These are phyloP conservation scores for Earliella scabrosa DNA, from an alignment of 1,284 basidiomycete species.

Conservation along the genomic window DNA sequence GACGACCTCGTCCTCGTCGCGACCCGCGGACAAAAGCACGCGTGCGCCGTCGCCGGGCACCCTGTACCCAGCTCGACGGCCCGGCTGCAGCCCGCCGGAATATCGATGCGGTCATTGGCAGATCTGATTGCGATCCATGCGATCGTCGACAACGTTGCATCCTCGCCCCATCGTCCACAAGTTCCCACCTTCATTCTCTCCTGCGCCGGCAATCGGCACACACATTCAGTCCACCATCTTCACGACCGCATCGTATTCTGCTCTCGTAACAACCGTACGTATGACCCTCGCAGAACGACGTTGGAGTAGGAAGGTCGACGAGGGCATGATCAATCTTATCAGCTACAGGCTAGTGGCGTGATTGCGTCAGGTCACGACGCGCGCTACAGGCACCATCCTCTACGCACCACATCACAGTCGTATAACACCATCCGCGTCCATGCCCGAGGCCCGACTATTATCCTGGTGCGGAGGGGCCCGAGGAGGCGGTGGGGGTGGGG, in stretches of 20 bases:
- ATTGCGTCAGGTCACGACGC: constrained; percentile 6
- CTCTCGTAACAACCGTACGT: not conserved
- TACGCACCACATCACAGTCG: constrained; percentile 30
- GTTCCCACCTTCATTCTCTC: constrained; percentile 12
- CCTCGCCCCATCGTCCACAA: constrained; percentile 5
- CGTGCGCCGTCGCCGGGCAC: constrained; percentile 1
- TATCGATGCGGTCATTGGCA: constrained; percentile 25
- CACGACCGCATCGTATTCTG: not conserved
- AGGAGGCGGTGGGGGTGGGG: no score
- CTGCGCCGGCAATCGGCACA: constrained; percentile 9
- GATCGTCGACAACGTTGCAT: constrained; percentile 16
- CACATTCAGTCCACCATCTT: not conserved
- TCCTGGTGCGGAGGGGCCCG: constrained; percentile 10
- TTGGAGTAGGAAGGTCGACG: no score
- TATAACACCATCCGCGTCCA: constrained; percentile 38
- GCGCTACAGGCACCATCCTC: constrained; percentile 5
- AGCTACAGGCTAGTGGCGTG: constrained; percentile 11
- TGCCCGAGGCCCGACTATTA: constrained; percentile 25
- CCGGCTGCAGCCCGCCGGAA: constrained; percentile 13
- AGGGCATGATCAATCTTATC: not conserved
- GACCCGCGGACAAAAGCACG: constrained; percentile 1
- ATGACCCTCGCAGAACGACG: constrained; percentile 1
- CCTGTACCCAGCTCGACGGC: constrained; percentile 17
- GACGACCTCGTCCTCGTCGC: not conserved
- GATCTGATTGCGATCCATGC: constrained; percentile 27